Evolutionary conservation across 2,329 filamentous ascomycete species (phyloP).

Genomic region (Pestalotiopsis sp.): DNA sequence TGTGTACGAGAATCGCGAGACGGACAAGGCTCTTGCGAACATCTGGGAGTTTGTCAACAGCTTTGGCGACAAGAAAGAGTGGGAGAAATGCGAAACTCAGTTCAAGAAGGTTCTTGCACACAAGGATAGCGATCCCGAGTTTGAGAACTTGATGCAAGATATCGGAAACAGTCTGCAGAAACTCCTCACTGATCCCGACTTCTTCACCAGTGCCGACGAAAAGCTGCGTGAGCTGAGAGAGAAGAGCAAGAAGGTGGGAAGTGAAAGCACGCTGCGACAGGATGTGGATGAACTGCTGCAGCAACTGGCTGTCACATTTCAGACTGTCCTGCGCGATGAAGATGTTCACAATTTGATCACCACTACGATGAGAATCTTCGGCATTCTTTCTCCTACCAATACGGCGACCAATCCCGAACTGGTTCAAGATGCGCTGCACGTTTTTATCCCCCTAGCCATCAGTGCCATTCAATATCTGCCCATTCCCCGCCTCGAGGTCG

Average conservation of each 20-base stretch:
- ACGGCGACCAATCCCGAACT: constrained; percentile 70
- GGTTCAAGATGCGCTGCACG: constrained; percentile 73
- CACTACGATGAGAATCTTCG: constrained; percentile 68
- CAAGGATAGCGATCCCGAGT: constrained; percentile 76
- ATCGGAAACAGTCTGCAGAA: constrained; percentile 76
- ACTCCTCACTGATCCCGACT: constrained; percentile 82
- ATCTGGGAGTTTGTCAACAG: constrained; percentile 81
- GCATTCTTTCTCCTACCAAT: constrained; percentile 69
- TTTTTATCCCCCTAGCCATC: constrained; percentile 79
- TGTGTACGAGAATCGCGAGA: constrained; percentile 71
- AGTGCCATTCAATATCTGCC: constrained; percentile 83
- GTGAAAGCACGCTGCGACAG: constrained; percentile 68
- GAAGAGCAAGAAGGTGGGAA: constrained; percentile 64
- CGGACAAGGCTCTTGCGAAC: constrained; percentile 75
- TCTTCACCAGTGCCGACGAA: constrained; percentile 74
- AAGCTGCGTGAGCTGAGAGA: constrained; percentile 53
- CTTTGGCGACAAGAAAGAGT: constrained; percentile 74
- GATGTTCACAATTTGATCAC: constrained; percentile 71
- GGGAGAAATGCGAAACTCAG: constrained; percentile 72
- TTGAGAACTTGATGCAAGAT: constrained; percentile 76
- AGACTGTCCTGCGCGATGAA: constrained; percentile 70
- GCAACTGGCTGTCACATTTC: constrained; percentile 69
- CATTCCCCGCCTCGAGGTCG: constrained; percentile 87
- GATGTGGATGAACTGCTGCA: constrained; percentile 74
- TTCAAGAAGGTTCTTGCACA: constrained; percentile 75